Evolutionary conservation across 2,329 filamentous ascomycete species (phyloP).

Genomic region (Coniosporium tulheliwenetii): DNA sequence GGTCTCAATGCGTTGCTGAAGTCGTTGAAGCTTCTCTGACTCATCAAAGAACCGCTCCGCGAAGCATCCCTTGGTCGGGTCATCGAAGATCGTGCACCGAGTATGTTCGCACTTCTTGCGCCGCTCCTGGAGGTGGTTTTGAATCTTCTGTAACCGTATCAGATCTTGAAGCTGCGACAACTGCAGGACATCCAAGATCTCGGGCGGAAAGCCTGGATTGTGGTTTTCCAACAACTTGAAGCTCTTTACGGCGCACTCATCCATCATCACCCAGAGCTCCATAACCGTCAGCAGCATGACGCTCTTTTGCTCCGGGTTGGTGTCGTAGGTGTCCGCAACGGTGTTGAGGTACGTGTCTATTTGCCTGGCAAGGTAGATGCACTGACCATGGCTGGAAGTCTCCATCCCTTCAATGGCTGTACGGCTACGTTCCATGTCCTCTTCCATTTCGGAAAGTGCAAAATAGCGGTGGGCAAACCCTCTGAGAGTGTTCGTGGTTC

Average conservation of each 20-base stretch:
- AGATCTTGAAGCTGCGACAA: conserved; percentile 33
- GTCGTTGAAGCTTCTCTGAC: conserved; percentile 6
- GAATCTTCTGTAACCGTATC: conserved; percentile 32
- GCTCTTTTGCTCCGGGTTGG: conserved; percentile 35
- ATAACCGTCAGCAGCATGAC: conserved; percentile 37
- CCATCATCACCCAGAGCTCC: conserved; percentile 43
- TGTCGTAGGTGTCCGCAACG: conserved; percentile 22
- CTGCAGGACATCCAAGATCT: conserved; percentile 39
- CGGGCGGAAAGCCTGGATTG: conserved; percentile 33
- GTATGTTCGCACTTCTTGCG: conserved; percentile 7
- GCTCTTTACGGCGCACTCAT: conserved; percentile 25
- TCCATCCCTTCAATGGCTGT: background rate
- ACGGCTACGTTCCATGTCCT: background rate
- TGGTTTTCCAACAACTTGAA: conserved; percentile 36
- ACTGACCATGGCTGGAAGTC: conserved; percentile 7
- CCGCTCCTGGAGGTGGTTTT: conserved; percentile 31
- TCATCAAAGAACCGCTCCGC: conserved; percentile 29
- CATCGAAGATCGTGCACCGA: conserved; percentile 32
- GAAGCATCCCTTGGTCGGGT: conserved; percentile 26
- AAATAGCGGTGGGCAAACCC: conserved; percentile 9
- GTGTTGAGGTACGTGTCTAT: conserved; percentile 21
- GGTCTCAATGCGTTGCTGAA: conserved; percentile 18
- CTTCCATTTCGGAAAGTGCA: conserved; percentile 4
- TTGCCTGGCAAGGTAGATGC: conserved; percentile 13
- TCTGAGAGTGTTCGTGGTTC: background rate